These are phyloP conservation scores for Penicillium paradoxum DNA, from an alignment of 495 filamentous ascomycete genomes.

Conservation along the genomic window DNA sequence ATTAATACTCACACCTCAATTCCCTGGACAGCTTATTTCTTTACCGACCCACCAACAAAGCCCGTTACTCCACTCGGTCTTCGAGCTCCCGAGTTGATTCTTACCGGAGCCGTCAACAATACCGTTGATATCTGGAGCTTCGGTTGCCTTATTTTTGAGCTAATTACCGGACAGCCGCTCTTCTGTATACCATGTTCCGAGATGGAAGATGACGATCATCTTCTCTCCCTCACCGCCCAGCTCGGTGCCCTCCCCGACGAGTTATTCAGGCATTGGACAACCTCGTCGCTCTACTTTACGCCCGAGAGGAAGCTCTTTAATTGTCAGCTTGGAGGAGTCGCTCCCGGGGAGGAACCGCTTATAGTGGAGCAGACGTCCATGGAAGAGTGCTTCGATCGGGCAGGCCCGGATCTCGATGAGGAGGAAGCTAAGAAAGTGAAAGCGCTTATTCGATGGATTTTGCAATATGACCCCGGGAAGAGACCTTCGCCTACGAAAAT, in stretches of 20 bases:
- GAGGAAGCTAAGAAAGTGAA: slow-evolving; percentile 26
- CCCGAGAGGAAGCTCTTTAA: slow-evolving; percentile 27
- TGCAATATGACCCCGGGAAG: slow-evolving; percentile 31
- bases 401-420: slow-evolving; percentile 20
- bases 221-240: slow-evolving; percentile 17
- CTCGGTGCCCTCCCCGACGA: slow-evolving; percentile 24
- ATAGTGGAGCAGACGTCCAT: slow-evolving; percentile 13
- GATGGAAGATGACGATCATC: slow-evolving; percentile 19
- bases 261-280: slow-evolving; percentile 24
- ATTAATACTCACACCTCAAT: slow-evolving; percentile 6
- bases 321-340: slow-evolving; percentile 16
- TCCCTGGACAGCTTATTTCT: slow-evolving; percentile 26
- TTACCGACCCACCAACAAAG: slow-evolving; percentile 24
- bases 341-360: slow-evolving; percentile 9
- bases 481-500: slow-evolving; percentile 25
- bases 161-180: slow-evolving; percentile 27
- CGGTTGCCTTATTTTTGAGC: slow-evolving; percentile 36
- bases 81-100: slow-evolving; percentile 32
- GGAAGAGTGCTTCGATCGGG: slow-evolving; percentile 27
- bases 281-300: slow-evolving; percentile 27
- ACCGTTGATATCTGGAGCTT: slow-evolving; percentile 40
- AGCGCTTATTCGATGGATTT: slow-evolving; percentile 26
- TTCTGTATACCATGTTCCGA: slow-evolving; percentile 24
- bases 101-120: slow-evolving; percentile 20
- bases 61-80: slow-evolving; percentile 28